These are phyloP conservation scores for Collybiopsis luxurians DNA, from an alignment of 768 basidiomycete species.

Conservation along the genomic window DNA sequence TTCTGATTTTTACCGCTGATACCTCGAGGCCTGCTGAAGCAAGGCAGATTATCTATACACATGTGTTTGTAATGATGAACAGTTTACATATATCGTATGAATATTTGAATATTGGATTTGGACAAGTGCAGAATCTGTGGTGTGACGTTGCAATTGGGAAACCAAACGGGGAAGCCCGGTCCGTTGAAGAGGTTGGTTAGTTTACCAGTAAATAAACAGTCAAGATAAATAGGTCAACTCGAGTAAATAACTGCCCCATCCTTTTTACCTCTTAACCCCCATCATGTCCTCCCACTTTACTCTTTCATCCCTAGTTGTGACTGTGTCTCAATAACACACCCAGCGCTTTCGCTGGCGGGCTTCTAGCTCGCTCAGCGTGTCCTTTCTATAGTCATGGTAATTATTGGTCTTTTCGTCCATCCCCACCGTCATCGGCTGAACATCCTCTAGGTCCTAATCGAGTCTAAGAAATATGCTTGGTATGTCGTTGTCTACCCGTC, in stretches of 20 bases:
- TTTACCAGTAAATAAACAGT: not conserved
- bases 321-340: conserved; percentile 45
- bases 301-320: not conserved
- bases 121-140: too few species aligned
- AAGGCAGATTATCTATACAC: too few species aligned
- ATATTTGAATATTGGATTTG: too few species aligned
- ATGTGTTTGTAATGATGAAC: too few species aligned
- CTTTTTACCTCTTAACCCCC: conserved; percentile 2
- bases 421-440: conserved; percentile 4
- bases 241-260: conserved; percentile 2
- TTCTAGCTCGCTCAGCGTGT: conserved; percentile 33
- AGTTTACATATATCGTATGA: too few species aligned
- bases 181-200: too few species aligned
- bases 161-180: too few species aligned
- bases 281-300: not conserved
- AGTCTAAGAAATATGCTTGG: conserved; percentile 82
- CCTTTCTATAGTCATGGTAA: conserved; percentile 39
- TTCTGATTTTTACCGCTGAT: too few species aligned
- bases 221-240: conserved; percentile 3
- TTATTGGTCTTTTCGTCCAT: conserved; percentile 8
- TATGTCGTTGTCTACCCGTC: conserved; percentile 33
- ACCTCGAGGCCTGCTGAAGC: too few species aligned
- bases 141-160: too few species aligned
- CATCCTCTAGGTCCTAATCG: conserved; percentile 56
- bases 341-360: conserved; percentile 57